Evolutionary conservation across 352 stramenopile genomes (phyloP).

Genomic region (Lagenidium sp.): DNA sequence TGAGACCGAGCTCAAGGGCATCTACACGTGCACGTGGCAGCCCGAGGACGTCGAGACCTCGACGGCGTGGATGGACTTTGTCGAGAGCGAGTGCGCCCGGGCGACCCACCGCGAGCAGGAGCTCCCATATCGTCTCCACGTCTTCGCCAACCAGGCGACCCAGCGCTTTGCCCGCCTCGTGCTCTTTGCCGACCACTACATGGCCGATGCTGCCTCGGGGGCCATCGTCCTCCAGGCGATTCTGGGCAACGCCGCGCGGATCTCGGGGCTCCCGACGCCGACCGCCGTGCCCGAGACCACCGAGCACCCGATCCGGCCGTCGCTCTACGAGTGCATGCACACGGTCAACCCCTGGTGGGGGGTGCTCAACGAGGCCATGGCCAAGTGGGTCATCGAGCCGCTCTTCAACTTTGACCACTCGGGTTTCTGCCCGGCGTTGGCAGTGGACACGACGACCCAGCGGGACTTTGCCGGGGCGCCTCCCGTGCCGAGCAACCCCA

Average conservation of each 20-base stretch:
- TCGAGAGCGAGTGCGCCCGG: slow-evolving; percentile 34
- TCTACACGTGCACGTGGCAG: slow-evolving; percentile 18
- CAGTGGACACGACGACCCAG: slow-evolving; percentile 27
- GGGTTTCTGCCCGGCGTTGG: slow-evolving; percentile 28
- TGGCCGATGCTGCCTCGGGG: slow-evolving; percentile 40
- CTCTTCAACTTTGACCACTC: slow-evolving; percentile 50
- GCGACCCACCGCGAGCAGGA: slow-evolving; percentile 31
- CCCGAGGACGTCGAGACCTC: slow-evolving; percentile 26
- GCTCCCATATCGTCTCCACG: slow-evolving; percentile 33
- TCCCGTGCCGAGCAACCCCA: slow-evolving; percentile 26
- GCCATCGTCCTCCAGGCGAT: slow-evolving; percentile 35
- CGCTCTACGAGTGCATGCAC: slow-evolving; percentile 50
- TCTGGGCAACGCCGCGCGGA: slow-evolving; percentile 20
- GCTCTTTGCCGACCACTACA: slow-evolving; percentile 51
- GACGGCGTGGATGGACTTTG: slow-evolving; percentile 30
- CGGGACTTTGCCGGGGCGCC: slow-evolving; percentile 26
- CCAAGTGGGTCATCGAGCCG: slow-evolving; percentile 54
- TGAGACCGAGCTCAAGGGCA: slow-evolving; percentile 24
- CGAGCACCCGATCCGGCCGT: slow-evolving; percentile 24
- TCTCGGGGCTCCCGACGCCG: neutral
- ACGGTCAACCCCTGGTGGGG: slow-evolving; percentile 39
- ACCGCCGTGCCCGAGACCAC: neutral
- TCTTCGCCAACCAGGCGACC: slow-evolving; percentile 27
- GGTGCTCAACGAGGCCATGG: slow-evolving; percentile 39
- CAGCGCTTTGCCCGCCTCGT: slow-evolving; percentile 31